Conservation (phyloP, 2,329 filamentous ascomycete genomes). For the Apiospora hydei region DNA sequence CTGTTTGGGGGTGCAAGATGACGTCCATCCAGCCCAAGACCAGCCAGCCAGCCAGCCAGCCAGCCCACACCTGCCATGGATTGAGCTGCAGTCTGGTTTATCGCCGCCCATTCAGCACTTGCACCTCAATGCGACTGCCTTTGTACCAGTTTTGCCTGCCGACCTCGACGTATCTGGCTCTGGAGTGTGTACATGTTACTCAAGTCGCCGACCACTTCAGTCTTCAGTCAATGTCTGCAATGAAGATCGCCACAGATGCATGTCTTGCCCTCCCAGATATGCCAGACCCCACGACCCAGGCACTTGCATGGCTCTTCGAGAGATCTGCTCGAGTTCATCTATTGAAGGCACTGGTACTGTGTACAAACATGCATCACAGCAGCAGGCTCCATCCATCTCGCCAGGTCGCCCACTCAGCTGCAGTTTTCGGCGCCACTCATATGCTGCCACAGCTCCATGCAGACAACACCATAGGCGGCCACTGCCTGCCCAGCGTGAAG, state of each 20-base stretch:
- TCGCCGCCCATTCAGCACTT: neutral
- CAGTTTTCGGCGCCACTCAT: conserved; percentile 36
- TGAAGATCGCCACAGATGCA: conserved; percentile 11
- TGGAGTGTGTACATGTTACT: conserved; percentile 11
- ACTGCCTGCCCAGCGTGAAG: conserved; percentile 1
- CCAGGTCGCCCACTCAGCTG: conserved; percentile 34
- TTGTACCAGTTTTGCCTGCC: neutral
- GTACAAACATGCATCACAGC: conserved; percentile 26
- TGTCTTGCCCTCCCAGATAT: neutral
- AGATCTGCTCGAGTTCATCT: conserved; percentile 15
- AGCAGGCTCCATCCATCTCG: conserved; percentile 33
- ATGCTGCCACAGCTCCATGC: conserved; percentile 37
- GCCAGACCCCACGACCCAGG: neutral
- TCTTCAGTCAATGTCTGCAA: conserved; percentile 13
- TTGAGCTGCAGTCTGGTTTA: neutral
- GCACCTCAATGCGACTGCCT: neutral
- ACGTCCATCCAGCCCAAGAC: neutral
- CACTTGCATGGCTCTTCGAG: neutral
- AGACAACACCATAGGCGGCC: conserved; percentile 23
- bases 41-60: neutral
- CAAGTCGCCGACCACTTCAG: conserved; percentile 15
- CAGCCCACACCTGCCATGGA: neutral
- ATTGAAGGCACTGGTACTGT: conserved; percentile 28
- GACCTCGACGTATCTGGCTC: neutral
- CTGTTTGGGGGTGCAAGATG: neutral